Evolutionary conservation across 2,329 filamentous ascomycete species (phyloP), one percentile per base, ranked within the genome.

Genomic region (Bretziella fagacearum): DNA sequence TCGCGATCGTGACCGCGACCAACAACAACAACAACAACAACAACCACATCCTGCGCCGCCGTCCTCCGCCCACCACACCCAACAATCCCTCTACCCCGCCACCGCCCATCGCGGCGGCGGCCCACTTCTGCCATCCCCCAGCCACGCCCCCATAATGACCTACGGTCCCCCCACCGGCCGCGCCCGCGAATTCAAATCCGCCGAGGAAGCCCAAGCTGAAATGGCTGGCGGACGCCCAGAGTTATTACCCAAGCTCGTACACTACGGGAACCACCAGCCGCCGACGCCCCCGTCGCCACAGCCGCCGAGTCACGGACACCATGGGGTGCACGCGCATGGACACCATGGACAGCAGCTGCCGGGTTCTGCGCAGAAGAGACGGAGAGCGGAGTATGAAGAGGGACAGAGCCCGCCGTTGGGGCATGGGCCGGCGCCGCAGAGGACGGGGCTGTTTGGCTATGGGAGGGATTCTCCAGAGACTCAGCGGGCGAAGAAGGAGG

Each of bases 261-360:
- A 96, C 63, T 98, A 98, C 60, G 85, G 83, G 32, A 85, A 86
- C 40, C 85, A 93, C 58, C 89, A 94, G 60, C 87, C 89, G 33
- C 87, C 87, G 3, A 94, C 87, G 2, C 87, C 89, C 29, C 86
- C 86, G 3, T 93, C 85, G 37, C 84, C 81, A 11, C 70, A 79
- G 58, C 69, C 77, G 47, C 11, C 43, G 46, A 62, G 59, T 54
- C 40, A 43, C 17, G 40, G 25, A 55, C 58, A 52, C 70, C 35
- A 39, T 23, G 13, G n/a, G n/a, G n/a, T n/a, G n/a, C n/a, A n/a
- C n/a, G n/a, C n/a, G n/a, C n/a, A 22, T 7, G 35, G 35, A 7
- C 20, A 77, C 53, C 62, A 67, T 50, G 68, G 17, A 5, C 65
- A 53, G 73, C 73, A 58, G 77, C 74, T 56, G 69, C 71, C 54